Evolutionary conservation across 768 basidiomycete genomes (phyloP).

Genomic region (Tylopilus subfusipes): DNA sequence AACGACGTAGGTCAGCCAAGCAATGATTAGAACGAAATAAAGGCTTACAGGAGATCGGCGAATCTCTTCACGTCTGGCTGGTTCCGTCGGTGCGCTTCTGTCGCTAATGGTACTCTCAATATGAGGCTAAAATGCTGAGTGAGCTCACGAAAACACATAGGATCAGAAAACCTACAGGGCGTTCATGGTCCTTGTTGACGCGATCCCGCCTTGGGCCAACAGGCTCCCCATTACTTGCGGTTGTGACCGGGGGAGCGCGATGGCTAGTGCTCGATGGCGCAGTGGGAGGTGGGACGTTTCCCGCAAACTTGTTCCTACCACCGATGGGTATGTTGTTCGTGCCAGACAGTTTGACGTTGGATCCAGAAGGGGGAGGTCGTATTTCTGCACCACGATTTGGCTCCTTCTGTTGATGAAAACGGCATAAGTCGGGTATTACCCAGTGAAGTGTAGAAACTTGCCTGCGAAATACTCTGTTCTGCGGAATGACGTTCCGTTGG

Average conservation of each 20-base stretch:
- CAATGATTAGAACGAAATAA: too few relatives aligned
- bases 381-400: constrained; percentile 10
- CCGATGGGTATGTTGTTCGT: constrained; percentile 34
- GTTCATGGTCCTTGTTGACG: constrained; percentile 20
- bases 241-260: neutral
- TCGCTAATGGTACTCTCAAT: constrained; percentile 9
- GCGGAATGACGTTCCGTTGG: constrained; percentile 16
- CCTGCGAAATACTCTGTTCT: constrained; percentile 19
- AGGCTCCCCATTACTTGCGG: constrained; percentile 21
- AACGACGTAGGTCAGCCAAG: too few relatives aligned
- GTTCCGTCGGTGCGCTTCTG: neutral
- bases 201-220: constrained; percentile 16
- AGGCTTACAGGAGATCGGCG: neutral
- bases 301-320: constrained; percentile 22
- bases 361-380: constrained; percentile 11
- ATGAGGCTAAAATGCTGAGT: constrained; percentile 13
- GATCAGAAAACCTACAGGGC: constrained; percentile 15
- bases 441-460: constrained; percentile 2
- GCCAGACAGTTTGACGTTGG: constrained; percentile 27
- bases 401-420: constrained; percentile 18
- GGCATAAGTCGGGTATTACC: neutral
- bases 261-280: too few relatives aligned
- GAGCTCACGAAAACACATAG: neutral
- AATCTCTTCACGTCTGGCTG: too few relatives aligned
- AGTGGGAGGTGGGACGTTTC: constrained; percentile 1